Base-by-base conservation (phyloP, 2,329 filamentous ascomycete species). In the Penicillium sp. region DNA sequence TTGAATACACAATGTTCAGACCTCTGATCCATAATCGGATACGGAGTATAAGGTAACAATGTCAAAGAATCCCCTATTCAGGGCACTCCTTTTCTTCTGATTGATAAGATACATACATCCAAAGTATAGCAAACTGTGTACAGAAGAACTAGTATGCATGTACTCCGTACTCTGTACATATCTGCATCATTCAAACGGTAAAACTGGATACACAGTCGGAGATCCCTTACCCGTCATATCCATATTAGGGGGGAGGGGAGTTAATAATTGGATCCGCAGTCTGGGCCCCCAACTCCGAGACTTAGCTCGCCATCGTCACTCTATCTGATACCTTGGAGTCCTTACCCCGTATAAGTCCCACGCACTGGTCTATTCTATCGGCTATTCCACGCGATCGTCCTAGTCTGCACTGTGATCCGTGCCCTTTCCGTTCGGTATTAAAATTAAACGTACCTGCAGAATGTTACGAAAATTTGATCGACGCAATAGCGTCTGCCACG, bases 171-270 rank as follows among this genome's bases (percentile, higher is more conserved):
- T n/a, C n/a, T n/a, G n/a, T 29, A 33, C 31, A 33, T 33, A 33
- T 33, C 13, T 33, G 31, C 13, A 33, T 33, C 31, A 33, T 34
- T 29, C 11, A 19, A 25, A 33, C 2, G 41, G 57, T 58, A 59
- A 49, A 49, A 40, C 31, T 56, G 54, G 55, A 61, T 62, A 62
- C 57, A 47, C n/a, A 9, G 41, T 39, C 56, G 61, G 58, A 61
- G 60, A 65, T 65, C 58, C 60, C 51, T 59, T 57, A 44, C 56
- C 60, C 54, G 60, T 45, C 41, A 62, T 62, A 44, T 59, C 50
- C 58, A 54, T 54, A 50, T 33, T 33, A 33, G 5, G 39, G 52
- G 52, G 56, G 54, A 58, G 51, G 51, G 46, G 25, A 21, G 9
- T 33, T 33, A 33, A 2, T 45, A 45, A 45, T 46, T 33, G 29